Evolutionary conservation across 257 asterid genomes (phyloP).

Genomic region (Solanum appendiculatum): DNA sequence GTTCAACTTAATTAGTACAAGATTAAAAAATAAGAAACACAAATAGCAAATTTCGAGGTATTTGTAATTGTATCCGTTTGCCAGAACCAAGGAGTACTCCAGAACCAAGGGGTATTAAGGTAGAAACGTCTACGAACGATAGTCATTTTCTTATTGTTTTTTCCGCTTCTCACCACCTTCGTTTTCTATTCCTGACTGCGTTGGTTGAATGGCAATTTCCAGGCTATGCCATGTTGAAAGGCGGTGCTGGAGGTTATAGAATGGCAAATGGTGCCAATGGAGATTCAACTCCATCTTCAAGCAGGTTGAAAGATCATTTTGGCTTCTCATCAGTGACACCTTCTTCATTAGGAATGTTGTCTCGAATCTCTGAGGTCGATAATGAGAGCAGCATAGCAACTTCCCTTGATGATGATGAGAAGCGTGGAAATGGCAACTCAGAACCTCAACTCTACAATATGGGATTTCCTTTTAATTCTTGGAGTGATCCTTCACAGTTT

Average conservation of each 20-base stretch:
- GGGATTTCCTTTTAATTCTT: slow-evolving; percentile 37
- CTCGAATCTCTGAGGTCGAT: slow-evolving; percentile 50
- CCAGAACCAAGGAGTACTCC: not conserved
- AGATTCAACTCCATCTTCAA: slow-evolving; percentile 19
- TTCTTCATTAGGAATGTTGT: slow-evolving; percentile 38
- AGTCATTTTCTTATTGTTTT: not conserved
- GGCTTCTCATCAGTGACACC: slow-evolving; percentile 22
- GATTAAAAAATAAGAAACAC: not conserved
- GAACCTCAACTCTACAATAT: slow-evolving; percentile 28
- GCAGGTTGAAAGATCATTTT: slow-evolving; percentile 11
- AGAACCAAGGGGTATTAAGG: not conserved
- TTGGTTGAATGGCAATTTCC: slow-evolving; percentile 9
- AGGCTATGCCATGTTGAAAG: slow-evolving; percentile 36
- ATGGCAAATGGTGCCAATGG: slow-evolving; percentile 17
- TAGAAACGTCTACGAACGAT: not conserved
- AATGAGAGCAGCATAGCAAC: slow-evolving; percentile 15
- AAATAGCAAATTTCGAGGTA: not conserved
- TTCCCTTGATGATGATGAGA: slow-evolving; percentile 11
- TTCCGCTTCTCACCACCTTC: not conserved
- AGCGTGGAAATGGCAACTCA: slow-evolving; percentile 14
- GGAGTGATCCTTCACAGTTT: slow-evolving; percentile 47
- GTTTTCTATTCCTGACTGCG: not conserved
- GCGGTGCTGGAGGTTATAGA: slow-evolving; percentile 16
- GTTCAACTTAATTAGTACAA: not conserved
- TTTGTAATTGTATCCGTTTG: not conserved